Evolutionary conservation across 805 yeast genomes (phyloP).

Genomic region (Candida quercuum): DNA sequence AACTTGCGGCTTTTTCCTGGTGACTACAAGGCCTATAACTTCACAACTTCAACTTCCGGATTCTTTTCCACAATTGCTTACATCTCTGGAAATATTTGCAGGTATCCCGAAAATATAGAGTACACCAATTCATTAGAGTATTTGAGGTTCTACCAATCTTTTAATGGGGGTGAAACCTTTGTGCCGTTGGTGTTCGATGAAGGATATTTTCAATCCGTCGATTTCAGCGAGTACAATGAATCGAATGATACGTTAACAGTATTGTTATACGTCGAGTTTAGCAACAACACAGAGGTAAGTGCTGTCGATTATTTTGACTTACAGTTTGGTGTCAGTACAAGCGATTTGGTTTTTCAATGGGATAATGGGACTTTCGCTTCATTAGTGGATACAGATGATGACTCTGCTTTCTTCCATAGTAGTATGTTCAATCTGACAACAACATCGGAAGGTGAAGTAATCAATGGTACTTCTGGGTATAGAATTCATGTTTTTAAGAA

Average conservation of each 20-base stretch:
- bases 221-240: not conserved
- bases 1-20: slow-evolving; percentile 15
- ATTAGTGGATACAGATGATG: slow-evolving; percentile 66
- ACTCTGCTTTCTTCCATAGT: slow-evolving; percentile 61
- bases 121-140: slow-evolving; percentile 1
- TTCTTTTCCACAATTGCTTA: slow-evolving; percentile 1
- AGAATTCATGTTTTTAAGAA: slow-evolving; percentile 44
- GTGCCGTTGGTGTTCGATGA: slow-evolving; percentile 6
- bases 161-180: slow-evolving; percentile 1
- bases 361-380: slow-evolving; percentile 50
- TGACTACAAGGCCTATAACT: slow-evolving; percentile 10
- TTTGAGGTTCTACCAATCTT: slow-evolving; percentile 3
- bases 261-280: slow-evolving; percentile 1
- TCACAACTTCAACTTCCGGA: slow-evolving; percentile 5
- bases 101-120: slow-evolving; percentile 3
- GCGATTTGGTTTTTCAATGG: slow-evolving; percentile 65
- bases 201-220: slow-evolving; percentile 11
- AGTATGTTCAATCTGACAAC: slow-evolving; percentile 5
- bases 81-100: slow-evolving; percentile 9
- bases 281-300: slow-evolving; percentile 3
- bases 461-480: slow-evolving; percentile 1
- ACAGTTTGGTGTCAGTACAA: slow-evolving; percentile 60
- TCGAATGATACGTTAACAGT: slow-evolving; percentile 1
- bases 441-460: not conserved
- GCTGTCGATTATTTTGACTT: slow-evolving; percentile 7